Evolutionary conservation across 768 basidiomycete species (phyloP).

Genomic region (Macrolepiota albuminosa): DNA sequence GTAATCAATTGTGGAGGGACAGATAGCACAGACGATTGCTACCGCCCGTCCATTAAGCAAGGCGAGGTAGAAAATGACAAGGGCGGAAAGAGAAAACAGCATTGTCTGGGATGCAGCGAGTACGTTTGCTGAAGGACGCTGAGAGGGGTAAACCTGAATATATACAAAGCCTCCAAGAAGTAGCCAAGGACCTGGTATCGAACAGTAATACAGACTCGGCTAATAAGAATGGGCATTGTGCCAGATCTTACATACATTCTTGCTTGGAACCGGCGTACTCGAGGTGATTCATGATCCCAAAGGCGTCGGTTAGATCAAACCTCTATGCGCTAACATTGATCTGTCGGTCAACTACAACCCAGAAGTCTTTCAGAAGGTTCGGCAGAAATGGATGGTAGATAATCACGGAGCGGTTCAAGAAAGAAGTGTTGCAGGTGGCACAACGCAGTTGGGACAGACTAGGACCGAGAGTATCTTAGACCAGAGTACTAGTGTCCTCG

Average conservation of each 20-base stretch:
- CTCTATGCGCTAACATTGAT: not conserved
- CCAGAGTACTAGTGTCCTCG: too few relatives aligned
- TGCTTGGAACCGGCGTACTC: not conserved
- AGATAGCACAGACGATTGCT: constrained; percentile 10
- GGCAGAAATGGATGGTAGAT: not conserved
- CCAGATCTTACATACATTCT: not conserved
- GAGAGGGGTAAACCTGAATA: not conserved
- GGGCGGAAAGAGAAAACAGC: constrained; percentile 2
- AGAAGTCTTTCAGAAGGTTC: not conserved
- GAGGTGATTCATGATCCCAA: not conserved
- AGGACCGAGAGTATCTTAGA: too few relatives aligned
- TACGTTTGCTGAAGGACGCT: not conserved
- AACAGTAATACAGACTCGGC: not conserved
- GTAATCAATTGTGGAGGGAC: constrained; percentile 10
- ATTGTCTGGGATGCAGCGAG: not conserved
- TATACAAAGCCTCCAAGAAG: not conserved
- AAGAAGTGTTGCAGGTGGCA: not conserved
- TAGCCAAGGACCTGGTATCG: not conserved
- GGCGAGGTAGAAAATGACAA: not conserved
- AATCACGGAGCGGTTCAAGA: not conserved
- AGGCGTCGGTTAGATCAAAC: not conserved
- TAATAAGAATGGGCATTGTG: not conserved
- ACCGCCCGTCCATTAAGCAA: not conserved
- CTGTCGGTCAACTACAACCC: too few relatives aligned
- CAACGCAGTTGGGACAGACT: too few relatives aligned